A percentile compares a stretch with the other conserved stretches of the same genome.
Conservation (phyloP, 495 filamentous ascomycete genomes). For the Penicillium malachiteum region DNA sequence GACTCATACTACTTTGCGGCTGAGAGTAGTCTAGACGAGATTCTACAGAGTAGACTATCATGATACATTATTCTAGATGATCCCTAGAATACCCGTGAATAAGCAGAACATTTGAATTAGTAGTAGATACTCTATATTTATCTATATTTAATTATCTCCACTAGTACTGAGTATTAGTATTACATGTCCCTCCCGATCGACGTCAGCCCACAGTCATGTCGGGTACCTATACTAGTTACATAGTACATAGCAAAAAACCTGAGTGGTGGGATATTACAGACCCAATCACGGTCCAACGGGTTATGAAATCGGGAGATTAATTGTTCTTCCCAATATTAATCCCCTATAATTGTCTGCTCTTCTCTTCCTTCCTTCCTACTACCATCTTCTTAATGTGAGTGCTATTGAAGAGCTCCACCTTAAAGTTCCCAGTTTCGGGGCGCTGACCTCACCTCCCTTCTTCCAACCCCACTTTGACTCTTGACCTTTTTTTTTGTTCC, state of each 20-base stretch:
- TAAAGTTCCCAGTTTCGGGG: constrained; percentile 18
- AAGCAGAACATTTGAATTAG: no score
- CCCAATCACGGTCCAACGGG: no score
- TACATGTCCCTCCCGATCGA: background rate
- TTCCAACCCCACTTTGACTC: constrained; percentile 1
- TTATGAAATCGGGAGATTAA: no score
- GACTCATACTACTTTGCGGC: no score
- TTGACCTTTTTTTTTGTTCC: constrained; percentile 1
- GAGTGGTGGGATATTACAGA: no score
- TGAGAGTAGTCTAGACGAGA: no score
- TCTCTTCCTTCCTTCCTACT: background rate
- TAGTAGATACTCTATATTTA: no score
- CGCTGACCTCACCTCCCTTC: constrained; percentile 10
- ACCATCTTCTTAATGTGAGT: constrained; percentile 17
- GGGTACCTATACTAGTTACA: background rate
- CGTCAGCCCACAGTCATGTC: constrained; percentile 20
- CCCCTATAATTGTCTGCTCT: background rate
- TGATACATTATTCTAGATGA: no score
- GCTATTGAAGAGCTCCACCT: constrained; percentile 26
- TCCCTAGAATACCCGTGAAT: no score
- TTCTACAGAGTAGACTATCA: no score
- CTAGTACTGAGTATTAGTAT: background rate
- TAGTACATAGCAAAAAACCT: no score
- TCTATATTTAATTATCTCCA: no score
- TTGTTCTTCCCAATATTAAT: background rate